A percentile compares a stretch with the other conserved stretches of the same genome.
Conservation (phyloP, 2,329 filamentous ascomycete genomes). For the Colletotrichum sp. region DNA sequence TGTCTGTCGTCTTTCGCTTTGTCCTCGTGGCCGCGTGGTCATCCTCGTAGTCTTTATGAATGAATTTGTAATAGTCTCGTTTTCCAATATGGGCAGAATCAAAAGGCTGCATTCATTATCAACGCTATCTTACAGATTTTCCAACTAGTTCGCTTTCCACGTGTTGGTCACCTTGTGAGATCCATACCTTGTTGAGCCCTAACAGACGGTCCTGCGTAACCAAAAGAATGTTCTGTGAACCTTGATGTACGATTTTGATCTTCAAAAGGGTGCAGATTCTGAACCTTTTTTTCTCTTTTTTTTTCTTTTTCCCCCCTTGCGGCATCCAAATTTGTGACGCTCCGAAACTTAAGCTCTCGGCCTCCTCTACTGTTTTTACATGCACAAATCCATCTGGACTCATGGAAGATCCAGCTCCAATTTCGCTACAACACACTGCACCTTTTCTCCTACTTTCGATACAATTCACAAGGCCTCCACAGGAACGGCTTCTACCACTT, state of each 20-base stretch:
- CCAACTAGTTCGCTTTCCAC: not conserved
- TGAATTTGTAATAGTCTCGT: not conserved
- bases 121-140: not conserved
- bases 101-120: not conserved
- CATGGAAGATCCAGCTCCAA: not conserved
- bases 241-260: not conserved
- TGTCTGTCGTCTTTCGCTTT: not conserved
- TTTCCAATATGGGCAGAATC: not conserved
- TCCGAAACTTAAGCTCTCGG: not conserved
- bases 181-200: not conserved
- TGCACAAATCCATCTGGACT: not conserved
- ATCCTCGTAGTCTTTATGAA: not conserved
- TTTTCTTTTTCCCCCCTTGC: too few relatives aligned
- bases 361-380: not conserved
- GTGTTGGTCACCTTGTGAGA: not conserved
- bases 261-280: not conserved
- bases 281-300: not conserved
- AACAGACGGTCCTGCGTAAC: not conserved
- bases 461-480: not conserved
- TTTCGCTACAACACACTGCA: not conserved
- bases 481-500: not conserved
- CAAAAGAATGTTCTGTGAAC: not conserved
- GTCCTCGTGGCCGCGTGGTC: not conserved
- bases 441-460: not conserved
- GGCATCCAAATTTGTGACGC: not conserved